Evolutionary conservation across 371 early-diverging fungal species (phyloP), one percentile per base, ranked within the genome.

Genomic region (Thermomucor indicae-seudaticae): DNA sequence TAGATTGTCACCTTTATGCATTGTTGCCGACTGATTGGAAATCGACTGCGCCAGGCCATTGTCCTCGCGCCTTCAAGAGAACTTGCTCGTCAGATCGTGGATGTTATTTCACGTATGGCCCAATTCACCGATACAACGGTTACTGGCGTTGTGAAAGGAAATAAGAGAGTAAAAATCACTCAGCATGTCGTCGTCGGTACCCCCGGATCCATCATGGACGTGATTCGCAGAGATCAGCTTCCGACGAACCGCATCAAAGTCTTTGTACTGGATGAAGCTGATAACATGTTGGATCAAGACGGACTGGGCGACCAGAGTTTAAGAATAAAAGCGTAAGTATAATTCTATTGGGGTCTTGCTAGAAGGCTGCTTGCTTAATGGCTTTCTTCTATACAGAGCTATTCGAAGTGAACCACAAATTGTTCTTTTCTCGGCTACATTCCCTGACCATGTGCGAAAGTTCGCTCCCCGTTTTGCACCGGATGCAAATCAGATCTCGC

Each of bases 61-160:
- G 93, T 96, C 62, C 60, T 99, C 42, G 92, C 98, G 0, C 99
- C 99, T 25, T 86, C 98, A 27, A 88, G 99, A 48, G 99, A 99
- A 75, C 75, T 99, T 48, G 98, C 93, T n/a, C 83, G 88, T 25
- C 99, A 99, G 74, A 97, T 96, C 62, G 80, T 89, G 76, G 88
- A 90, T 50, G 97, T 95, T 6, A 84, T 95, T 29, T 64, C 78
- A 60, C 75, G 83, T 47, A 90, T 99, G 92, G 91, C 91, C 44
- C 83, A 89, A 60, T 94, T 78, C 61, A 90, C 97, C 5, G 65
- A 78, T 12, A 82, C 92, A 52, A 87, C 78, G 4, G 82, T 80
- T 3, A 71, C 73, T 24, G 73, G 88, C 12, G 93, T 93, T 31
- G 81, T 96, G 54, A 89, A 87, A 55, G 95, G 90, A 14, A 3